Evolutionary conservation across 2,329 filamentous ascomycete species (phyloP).

Genomic region (Monilinia laxa): DNA sequence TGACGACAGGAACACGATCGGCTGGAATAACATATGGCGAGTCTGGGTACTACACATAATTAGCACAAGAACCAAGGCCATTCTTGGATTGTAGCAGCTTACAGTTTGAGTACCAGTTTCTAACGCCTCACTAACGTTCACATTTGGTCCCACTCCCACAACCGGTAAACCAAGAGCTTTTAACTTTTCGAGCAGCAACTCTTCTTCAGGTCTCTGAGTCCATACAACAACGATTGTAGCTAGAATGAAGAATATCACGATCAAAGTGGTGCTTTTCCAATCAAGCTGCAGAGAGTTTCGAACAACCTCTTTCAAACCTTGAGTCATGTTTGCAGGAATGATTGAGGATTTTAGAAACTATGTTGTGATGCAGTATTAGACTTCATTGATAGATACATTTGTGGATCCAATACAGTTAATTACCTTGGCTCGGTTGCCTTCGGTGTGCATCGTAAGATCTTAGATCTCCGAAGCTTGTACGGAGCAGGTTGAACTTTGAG

Average conservation of each 20-base stretch:
- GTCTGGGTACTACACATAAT: not conserved
- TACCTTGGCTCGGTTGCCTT: not conserved
- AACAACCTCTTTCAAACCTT: not conserved
- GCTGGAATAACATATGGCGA: conserved; percentile 12
- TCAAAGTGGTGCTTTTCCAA: not conserved
- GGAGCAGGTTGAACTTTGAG: too few relatives aligned
- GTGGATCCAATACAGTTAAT: not conserved
- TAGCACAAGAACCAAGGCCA: not conserved
- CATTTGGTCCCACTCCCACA: conserved; percentile 15
- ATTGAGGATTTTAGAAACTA: not conserved
- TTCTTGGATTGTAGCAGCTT: not conserved
- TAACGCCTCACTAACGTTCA: conserved; percentile 11
- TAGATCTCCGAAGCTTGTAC: not conserved
- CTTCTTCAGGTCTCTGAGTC: conserved; percentile 9
- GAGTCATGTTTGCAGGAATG: not conserved
- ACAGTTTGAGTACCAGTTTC: conserved; percentile 13
- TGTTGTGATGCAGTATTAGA: not conserved
- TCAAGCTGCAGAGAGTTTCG: not conserved
- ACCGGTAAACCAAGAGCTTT: conserved; percentile 3
- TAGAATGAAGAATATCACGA: not conserved
- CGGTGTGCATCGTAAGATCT: not conserved
- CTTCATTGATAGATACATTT: not conserved
- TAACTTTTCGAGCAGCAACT: conserved; percentile 7
- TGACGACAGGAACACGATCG: conserved; percentile 15
- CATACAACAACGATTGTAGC: not conserved